Base-by-base conservation (phyloP, 768 basidiomycete genomes). In the Psilocybe cubensis region DNA sequence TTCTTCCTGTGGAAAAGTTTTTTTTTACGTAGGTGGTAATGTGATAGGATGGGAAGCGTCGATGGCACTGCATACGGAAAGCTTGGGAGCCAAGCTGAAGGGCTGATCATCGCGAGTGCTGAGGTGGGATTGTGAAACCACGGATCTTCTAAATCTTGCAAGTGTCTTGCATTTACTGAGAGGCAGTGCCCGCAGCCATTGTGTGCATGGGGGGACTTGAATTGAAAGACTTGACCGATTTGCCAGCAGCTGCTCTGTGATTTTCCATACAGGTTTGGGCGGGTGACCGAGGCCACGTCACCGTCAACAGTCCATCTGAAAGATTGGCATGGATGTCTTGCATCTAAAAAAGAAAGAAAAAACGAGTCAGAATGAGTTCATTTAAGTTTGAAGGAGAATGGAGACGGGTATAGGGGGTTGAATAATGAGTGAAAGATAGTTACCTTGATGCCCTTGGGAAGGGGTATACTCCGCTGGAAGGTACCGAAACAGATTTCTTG, bases 401-500 rank as follows among this genome's bases (percentile, higher is more conserved):
- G 55, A 48, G 28, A 48, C 17, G 46, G 46, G 46, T 48, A n/a
- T n/a, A 29, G 58, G 12, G 41, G 43, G 25, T 44, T 56, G 43
- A 58, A 58, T 57, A n/a, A n/a, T 55, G n/a, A 41, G 24, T 25
- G 35, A 28, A 42, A 53, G 31, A 41, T 41, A 45, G 52, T 53
- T 42, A 77, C 81, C 69, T 75, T 73, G 17, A 72, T 70, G 18
- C 75, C 76, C 2, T 62, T 51, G 8, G 79, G 77, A 14, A 82
- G 56, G 20, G 62, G 68, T 9, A 82, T 61, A 4, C 67, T 63
- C 10, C 79, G 73, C 8, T 68, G 67, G 59, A 82, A 82, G n/a
- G 61, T 58, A 5, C 81, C 81, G 52, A 75, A 80, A 9, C 79
- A 72, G 17, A 82, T 62, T 45, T 82, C 81, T 12, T 76, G 71